A percentile compares a stretch with the other conserved stretches of the same genome.
These are phyloP conservation scores for Maudiozyma turicensis DNA, from an alignment of 805 yeast genomes.

Conservation along the genomic window DNA sequence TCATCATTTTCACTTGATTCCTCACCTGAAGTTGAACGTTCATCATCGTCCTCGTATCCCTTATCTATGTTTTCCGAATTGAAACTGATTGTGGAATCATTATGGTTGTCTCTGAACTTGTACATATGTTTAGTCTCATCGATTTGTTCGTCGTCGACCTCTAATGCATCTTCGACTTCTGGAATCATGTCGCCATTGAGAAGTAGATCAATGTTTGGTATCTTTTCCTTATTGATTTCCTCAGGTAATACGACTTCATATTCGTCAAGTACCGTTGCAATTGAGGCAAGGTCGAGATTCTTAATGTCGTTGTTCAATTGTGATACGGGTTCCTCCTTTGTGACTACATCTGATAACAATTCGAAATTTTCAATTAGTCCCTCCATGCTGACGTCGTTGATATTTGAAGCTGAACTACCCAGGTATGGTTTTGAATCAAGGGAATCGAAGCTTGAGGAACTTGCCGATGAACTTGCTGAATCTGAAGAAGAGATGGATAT, in stretches of 20 bases:
- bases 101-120: not conserved
- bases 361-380: slow-evolving; percentile 2
- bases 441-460: not conserved
- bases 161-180: not conserved
- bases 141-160: not conserved
- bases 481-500: not conserved
- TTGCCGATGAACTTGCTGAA: not conserved
- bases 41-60: slow-evolving; percentile 1
- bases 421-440: slow-evolving; percentile 4
- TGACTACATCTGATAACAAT: slow-evolving; percentile 1
- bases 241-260: slow-evolving; percentile 15
- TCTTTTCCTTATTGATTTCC: not conserved
- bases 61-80: not conserved
- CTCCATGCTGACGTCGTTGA: slow-evolving; percentile 1
- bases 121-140: not conserved
- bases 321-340: not conserved
- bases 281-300: slow-evolving; percentile 11
- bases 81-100: not conserved
- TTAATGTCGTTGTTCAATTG: not conserved
- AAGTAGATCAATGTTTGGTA: not conserved
- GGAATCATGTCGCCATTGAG: slow-evolving; percentile 2
- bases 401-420: not conserved
- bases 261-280: slow-evolving; percentile 24
- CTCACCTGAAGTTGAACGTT: not conserved
- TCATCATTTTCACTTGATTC: not conserved